These are phyloP conservation scores for Trichoderma erinaceum DNA, from an alignment of 495 filamentous ascomycete genomes.

Conservation along the genomic window DNA sequence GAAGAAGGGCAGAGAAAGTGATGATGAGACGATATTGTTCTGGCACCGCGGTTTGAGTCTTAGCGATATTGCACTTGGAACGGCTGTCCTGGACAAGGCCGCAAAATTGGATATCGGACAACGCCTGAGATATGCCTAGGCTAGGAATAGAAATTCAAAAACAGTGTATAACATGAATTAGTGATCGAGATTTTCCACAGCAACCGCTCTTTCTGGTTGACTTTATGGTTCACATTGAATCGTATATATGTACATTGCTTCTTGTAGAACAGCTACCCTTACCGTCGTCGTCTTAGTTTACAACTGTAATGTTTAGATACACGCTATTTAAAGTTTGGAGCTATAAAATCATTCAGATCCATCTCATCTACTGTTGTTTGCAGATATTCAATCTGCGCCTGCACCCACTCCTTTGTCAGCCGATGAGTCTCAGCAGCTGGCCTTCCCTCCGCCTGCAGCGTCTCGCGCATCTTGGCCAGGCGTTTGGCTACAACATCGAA, in stretches of 20 bases:
- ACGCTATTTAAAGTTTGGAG: neutral
- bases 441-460: constrained; percentile 21
- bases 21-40: neutral
- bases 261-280: neutral
- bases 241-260: neutral
- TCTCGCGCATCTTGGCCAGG: constrained; percentile 22
- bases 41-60: neutral
- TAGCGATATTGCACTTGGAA: neutral
- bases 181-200: neutral
- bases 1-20: neutral
- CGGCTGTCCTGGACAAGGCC: neutral
- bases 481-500: constrained; percentile 64
- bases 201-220: neutral
- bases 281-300: neutral
- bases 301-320: neutral
- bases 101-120: neutral
- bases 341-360: neutral
- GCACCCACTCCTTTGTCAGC: constrained; percentile 2
- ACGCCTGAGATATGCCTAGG: neutral
- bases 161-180: neutral
- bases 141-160: neutral
- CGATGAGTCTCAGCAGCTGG: neutral
- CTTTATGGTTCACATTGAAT: neutral
- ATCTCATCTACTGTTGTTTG: neutral
- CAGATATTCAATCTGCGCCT: constrained; percentile 9